These are phyloP conservation scores for Candida gorgasii DNA, from an alignment of 805 yeast genomes.

Conservation along the genomic window DNA sequence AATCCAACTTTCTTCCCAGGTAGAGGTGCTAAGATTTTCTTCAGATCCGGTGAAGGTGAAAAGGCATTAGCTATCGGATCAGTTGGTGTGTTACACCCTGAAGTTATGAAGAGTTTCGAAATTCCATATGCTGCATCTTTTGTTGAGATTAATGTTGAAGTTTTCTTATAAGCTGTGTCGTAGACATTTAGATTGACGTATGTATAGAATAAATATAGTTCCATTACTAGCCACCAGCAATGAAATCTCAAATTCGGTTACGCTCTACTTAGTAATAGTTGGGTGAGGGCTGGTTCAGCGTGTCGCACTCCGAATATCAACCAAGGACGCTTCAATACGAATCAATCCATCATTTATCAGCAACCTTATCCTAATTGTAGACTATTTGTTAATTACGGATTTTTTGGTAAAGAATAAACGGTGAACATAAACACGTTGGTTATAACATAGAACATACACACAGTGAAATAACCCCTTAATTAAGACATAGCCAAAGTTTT, in stretches of 20 bases:
- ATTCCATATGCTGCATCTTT: slow-evolving; percentile 91
- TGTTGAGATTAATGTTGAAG: slow-evolving; percentile 88
- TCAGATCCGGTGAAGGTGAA: slow-evolving; percentile 63
- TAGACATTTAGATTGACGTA: background rate
- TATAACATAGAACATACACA: too few species aligned
- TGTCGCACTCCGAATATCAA: background rate
- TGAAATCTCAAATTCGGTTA: too few species aligned
- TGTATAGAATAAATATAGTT: slow-evolving; percentile 29
- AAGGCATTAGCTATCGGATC: slow-evolving; percentile 67
- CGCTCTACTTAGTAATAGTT: too few species aligned
- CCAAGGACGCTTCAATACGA: background rate
- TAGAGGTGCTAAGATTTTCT: slow-evolving; percentile 87
- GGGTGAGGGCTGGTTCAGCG: background rate
- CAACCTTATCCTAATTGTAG: too few species aligned
- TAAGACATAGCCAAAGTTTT: too few species aligned
- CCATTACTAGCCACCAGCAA: too few species aligned
- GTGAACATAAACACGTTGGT: too few species aligned
- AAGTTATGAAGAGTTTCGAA: slow-evolving; percentile 81
- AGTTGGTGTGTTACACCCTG: slow-evolving; percentile 95
- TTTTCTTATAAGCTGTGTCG: slow-evolving; percentile 49
- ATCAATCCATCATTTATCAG: background rate
- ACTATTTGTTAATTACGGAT: too few species aligned
- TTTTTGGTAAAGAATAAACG: too few species aligned
- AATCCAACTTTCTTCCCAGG: slow-evolving; percentile 91
- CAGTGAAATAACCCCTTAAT: background rate